Evolutionary conservation across 2,329 filamentous ascomycete species (phyloP), one percentile per base, ranked within the genome.

Genomic region (Colletotrichum sp.): DNA sequence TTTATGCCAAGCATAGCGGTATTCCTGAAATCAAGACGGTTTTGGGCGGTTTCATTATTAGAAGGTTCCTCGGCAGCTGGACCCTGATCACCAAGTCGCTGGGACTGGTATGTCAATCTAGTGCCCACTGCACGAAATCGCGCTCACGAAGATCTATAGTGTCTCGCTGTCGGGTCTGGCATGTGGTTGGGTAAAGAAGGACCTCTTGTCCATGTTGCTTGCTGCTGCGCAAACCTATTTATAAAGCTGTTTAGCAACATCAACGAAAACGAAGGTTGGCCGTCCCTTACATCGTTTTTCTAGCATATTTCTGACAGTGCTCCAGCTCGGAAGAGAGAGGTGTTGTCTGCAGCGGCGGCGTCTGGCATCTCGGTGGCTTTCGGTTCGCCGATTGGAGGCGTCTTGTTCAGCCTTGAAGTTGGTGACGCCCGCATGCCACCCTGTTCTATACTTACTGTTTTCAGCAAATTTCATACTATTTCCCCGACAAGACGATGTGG

Each of bases 401-500:
- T 98, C 26, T 87, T 98, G 24, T 98, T 98, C 87, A 97, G 95
- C 84, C 91, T 98, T n/a, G 96, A 98, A 87, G 92, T 94, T 85
- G 78, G 83, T 71, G 58, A 64, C 21, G 21, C 48, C 58, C 30
- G 8, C 26, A 36, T 16, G 18, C 18, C 32, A 30, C 2, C 13
- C 8, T 16, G 16, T 64, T 24, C 18, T 6, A 48, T 12, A 5
- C 78, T 79, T 61, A 80, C 72, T 15, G n/a, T 12, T 8, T 34
- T 6, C n/a, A 94, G 91, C 95, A 98, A 90, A 88, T 98, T 4
- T 98, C 96, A 1, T 98, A 98, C 83, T 98, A 98, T 84, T 98
- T 98, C 80, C 96, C 97, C 0, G 96, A 98, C 85, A 98, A 98
- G 85, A 98, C 97, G 12, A 98, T 99, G 97, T 99, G 97, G 97